Base-by-base conservation (phyloP, 805 yeast species). In the Candida insectalens region DNA sequence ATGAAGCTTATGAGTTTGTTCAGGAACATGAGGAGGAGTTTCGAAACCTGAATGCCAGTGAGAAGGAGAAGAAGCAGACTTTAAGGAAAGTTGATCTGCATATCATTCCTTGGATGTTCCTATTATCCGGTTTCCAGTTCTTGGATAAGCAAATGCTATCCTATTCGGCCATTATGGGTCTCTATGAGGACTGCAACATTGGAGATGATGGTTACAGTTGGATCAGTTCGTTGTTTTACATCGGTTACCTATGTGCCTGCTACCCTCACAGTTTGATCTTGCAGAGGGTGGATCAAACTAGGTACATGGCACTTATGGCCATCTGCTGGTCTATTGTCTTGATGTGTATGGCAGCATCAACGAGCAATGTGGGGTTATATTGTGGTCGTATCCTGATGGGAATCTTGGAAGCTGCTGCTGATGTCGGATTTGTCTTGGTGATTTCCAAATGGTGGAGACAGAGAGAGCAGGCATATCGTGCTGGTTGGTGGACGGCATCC, bases 161-260 rank as follows among this genome's bases (percentile, higher is more conserved):
- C 9, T 63, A 62, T 41, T 72, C 73, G 4, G 62, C 72, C 1
- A 61, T 76, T 36, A 46, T 74, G 64, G 81, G 79, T 3, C 45
- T 77, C 21, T 51, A 64, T 36, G 47, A 49, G 3, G 79, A 71
- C 39, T 49, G 71, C 37, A 48, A 61, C 10, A 21, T 31, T 6
- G 65, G 71, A 21, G 42, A 43, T 19, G 46, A 56, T 33, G n/a
- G n/a, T n/a, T 68, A 60, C 37, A 49, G 65, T 12, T 66, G 72
- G 71, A 56, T 62, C 10, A 62, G 66, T 1, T 49, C 65, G 7
- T 49, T 62, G 2, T 66, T 66, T 36, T 65, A 67, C 41, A 48
- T 64, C 27, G 71, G 70, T 2, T 40, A 40, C 49, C 49, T 78
- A 30, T 73, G 71, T 8, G 43, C 39, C 16, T 34, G 38, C 20